These are phyloP conservation scores for Cyberlindnera japonica DNA, from an alignment of 805 yeast species.

Conservation along the genomic window DNA sequence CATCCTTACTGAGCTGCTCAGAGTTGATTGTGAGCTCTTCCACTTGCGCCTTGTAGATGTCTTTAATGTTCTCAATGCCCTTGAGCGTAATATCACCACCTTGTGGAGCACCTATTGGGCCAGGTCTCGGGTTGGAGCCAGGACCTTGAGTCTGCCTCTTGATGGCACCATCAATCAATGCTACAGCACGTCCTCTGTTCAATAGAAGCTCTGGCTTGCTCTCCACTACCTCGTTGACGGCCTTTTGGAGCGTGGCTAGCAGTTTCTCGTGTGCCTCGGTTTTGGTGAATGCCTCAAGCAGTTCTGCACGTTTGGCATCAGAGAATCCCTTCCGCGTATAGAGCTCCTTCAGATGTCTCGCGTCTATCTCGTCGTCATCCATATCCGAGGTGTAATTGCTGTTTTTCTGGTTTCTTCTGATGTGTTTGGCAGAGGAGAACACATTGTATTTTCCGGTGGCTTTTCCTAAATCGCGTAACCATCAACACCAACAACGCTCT, in stretches of 20 bases:
- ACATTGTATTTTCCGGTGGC: neutral
- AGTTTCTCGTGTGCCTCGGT: constrained; percentile 18
- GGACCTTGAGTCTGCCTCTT: constrained; percentile 11
- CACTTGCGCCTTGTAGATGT: constrained; percentile 21
- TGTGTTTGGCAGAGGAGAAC: too few relatives aligned
- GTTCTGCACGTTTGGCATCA: constrained; percentile 18
- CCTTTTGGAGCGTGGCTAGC: constrained; percentile 11
- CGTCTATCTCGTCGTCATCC: neutral
- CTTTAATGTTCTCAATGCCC: constrained; percentile 3
- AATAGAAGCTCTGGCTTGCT: constrained; percentile 23
- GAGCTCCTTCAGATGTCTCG: neutral
- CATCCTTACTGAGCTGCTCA: constrained; percentile 11
- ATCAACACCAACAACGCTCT: neutral
- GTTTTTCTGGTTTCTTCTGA: neutral
- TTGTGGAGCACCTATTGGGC: too few relatives aligned
- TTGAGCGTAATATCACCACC: neutral
- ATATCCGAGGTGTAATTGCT: neutral
- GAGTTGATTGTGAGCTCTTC: constrained; percentile 16
- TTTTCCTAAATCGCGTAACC: neutral
- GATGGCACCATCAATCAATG: constrained; percentile 22
- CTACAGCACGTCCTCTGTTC: constrained; percentile 26
- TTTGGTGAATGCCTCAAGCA: constrained; percentile 17
- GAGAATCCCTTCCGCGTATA: constrained; percentile 23
- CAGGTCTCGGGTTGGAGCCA: too few relatives aligned
- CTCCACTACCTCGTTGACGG: constrained; percentile 16